Conservation (phyloP, 164 flowering plant genomes). For the Chimonanthus salicifolius region DNA sequence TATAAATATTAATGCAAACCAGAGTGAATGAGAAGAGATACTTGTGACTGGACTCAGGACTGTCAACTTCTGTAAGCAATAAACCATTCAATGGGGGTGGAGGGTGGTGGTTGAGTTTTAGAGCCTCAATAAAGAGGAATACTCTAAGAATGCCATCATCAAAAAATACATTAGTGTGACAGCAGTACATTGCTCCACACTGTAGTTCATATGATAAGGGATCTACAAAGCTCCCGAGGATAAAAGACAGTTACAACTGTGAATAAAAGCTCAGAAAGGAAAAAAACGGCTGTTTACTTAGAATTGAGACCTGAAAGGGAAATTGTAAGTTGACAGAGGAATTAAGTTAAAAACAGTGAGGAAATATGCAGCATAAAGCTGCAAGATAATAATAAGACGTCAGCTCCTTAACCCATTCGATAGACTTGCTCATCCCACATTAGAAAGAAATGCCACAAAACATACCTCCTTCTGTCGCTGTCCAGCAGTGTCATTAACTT, state of each 20-base stretch:
- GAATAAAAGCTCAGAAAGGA: neutral
- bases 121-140: neutral
- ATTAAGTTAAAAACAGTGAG: neutral
- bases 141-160: neutral
- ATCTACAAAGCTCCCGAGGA: too few relatives aligned
- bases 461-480: slow-evolving; percentile 53
- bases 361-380: neutral
- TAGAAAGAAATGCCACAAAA: neutral
- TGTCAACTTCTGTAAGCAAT: neutral
- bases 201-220: too few relatives aligned
- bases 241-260: neutral
- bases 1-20: neutral
- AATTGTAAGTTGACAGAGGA: neutral
- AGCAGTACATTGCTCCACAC: too few relatives aligned
- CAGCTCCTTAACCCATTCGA: neutral
- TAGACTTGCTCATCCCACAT: neutral
- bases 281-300: too few relatives aligned
- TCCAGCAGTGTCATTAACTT: slow-evolving; percentile 21
- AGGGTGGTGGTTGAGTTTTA: neutral
- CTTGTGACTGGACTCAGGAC: neutral
- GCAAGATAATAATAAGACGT: neutral
- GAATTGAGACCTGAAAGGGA: neutral
- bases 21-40: neutral
- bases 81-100: neutral
- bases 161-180: too few relatives aligned